Evolutionary conservation across 2,329 filamentous ascomycete genomes (phyloP).

Genomic region (Calonectria pseudoturangicola): DNA sequence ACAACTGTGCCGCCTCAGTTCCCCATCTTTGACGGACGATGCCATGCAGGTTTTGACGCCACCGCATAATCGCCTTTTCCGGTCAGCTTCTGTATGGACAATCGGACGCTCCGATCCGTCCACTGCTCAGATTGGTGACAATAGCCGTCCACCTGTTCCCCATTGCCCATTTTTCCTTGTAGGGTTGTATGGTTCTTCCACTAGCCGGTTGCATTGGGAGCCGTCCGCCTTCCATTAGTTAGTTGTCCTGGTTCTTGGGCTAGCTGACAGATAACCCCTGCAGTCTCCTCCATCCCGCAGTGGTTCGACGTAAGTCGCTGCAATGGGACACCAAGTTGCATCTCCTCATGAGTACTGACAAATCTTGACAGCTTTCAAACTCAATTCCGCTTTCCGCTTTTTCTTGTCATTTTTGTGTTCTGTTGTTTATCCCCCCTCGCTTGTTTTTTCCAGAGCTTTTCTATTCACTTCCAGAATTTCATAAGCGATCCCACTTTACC

Average conservation of each 20-base stretch:
- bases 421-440: not conserved
- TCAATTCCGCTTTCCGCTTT: slow-evolving; percentile 2
- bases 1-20: not conserved
- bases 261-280: slow-evolving; percentile 28
- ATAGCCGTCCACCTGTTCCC: not conserved
- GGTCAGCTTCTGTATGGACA: slow-evolving; percentile 5
- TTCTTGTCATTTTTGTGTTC: not conserved
- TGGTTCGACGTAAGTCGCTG: slow-evolving; percentile 31
- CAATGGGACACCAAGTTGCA: slow-evolving; percentile 30
- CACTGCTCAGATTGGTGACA: slow-evolving; percentile 18
- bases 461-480: not conserved
- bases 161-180: not conserved
- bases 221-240: not conserved
- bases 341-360: not conserved
- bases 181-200: slow-evolving; percentile 15
- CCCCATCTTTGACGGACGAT: slow-evolving; percentile 6
- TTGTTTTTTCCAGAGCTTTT: not conserved
- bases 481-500: slow-evolving; percentile 32
- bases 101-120: slow-evolving; percentile 17
- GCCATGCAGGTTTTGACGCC: slow-evolving; percentile 1
- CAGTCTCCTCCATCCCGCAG: slow-evolving; percentile 22
- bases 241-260: not conserved
- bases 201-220: not conserved
- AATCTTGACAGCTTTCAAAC: slow-evolving; percentile 23
- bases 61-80: slow-evolving; percentile 18